Base-by-base conservation (phyloP, 306 rosid species). In the Trifolium dubium region DNA sequence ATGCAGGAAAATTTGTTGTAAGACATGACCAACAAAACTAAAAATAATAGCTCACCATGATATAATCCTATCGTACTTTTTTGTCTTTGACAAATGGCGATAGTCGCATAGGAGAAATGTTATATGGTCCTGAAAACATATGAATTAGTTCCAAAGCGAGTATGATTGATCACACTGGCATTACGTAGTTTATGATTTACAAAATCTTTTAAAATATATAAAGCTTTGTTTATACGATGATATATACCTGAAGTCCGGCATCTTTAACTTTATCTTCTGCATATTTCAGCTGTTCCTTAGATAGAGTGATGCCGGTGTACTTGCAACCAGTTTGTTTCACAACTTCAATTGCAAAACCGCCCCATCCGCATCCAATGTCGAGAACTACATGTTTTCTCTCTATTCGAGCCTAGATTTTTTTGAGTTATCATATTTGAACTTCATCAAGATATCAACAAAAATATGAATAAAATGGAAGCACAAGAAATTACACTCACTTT, bases 361-460 rank as follows among this genome's bases (percentile, higher is more conserved):
- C 98, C 98, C 98, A 93, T 62, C 96, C 96, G 1, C 89, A 84
- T 39, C 98, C 97, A n/a, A 93, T 88, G 71, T 93, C 98, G 40
- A 93, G 89, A 58, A 91, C 85, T 71, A 88, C 88, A 88, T 91
- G 97, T 17, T 85, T 81, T 77, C 63, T 76, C 0, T 73, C 85
- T 55, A 91, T 83, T 80, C 79, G 81, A 28, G 91, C 91, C 97
- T 88, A 28, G 6, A 55, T 78, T 61, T 40, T 5, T 75, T 39
- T 23, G 5, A 63, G 56, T 43, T 19, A 58, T 47, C 8, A 62
- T 15, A 23, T 64, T 53, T 60, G 69, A 58, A 49, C 39, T 40
- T 66, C n/a, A 34, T 37, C 8, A 77, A 73, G 46, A 31, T 18
- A 50, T 12, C 28, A 12, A 14, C 19, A 37, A 23, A 35, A 54